Base-by-base conservation (phyloP, 192 early-diverging fungal genomes). In the Entomortierella beljakovae region DNA sequence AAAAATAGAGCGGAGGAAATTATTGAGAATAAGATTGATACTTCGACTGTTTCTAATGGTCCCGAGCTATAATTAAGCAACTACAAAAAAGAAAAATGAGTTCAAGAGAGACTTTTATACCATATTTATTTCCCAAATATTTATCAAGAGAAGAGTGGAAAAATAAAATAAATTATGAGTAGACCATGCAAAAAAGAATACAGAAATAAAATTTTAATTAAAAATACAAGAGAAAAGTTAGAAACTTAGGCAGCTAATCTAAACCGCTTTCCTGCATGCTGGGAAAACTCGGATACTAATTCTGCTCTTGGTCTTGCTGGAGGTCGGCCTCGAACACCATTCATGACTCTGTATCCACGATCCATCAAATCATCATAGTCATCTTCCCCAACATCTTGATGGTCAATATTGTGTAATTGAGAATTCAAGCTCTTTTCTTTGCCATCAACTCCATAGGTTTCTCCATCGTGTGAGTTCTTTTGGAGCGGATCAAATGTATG, bases 301-400 rank as follows among this genome's bases (percentile, higher is more conserved):
- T 77, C 61, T 4, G 32, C 32, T 6, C 66, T 50, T 40, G 59
- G 55, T 3, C 33, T 23, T 10, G 31, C 11, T 1, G 66, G 74
- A 20, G 74, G 74, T 3, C 74, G 65, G 35, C 66, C 74, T 1
- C 74, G 53, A 1, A 55, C 42, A 23, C 23, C 57, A 10, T 65
- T 51, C 66, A 64, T 63, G 29, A 42, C 22, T 42, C 66, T 61
- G 23, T 77, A 77, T 6, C 74, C 74, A 20, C 74, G 65, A 11
- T 69, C 74, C 31, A 68, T 59, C 13, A 49, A 46, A 42, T 76
- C 64, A 29, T 68, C 72, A 13, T 68, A 57, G 2, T 60, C 65
- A 20, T 55, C 50, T 20, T 37, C 32, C 25, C 23, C 33, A 15
- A 52, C 29, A 51, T 25, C 33, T 7, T 38, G 31, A 38, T 13